A percentile compares a stretch with the other conserved stretches of the same genome.
phyloP scores from a whole-genome alignment of 495 filamentous ascomycete species.

The Aspergillus leporis region DNA sequence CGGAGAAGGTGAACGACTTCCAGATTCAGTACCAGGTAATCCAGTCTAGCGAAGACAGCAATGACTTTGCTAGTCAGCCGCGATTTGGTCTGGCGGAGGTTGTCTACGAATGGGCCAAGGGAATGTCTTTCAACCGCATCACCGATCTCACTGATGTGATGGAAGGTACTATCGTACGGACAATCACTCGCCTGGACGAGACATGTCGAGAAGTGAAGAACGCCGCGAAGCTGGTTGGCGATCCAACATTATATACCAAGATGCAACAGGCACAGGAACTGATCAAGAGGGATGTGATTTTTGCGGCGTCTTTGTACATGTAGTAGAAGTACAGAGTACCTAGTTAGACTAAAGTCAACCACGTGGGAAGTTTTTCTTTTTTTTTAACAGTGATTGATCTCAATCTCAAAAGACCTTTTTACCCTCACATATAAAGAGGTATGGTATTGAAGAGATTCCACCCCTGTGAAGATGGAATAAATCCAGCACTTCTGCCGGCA shows the following conservation, averaged over 20 bases:
- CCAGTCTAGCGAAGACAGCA: slow-evolving; percentile 81
- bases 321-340: slow-evolving; percentile 17
- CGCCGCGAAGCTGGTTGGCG: slow-evolving; percentile 93
- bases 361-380: slow-evolving; percentile 1
- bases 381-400: too few relatives aligned
- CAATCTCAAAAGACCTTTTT: too few relatives aligned
- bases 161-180: slow-evolving; percentile 93
- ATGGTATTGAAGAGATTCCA: background rate
- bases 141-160: slow-evolving; percentile 95
- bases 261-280: slow-evolving; percentile 96
- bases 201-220: slow-evolving; percentile 97
- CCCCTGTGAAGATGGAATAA: too few relatives aligned
- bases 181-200: slow-evolving; percentile 90
- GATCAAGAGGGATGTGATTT: slow-evolving; percentile 94
- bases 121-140: slow-evolving; percentile 98
- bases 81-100: slow-evolving; percentile 95
- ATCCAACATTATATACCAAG: slow-evolving; percentile 88
- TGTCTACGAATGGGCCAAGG: slow-evolving; percentile 96
- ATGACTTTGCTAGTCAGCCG: slow-evolving; percentile 84
- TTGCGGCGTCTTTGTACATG: slow-evolving; percentile 85
- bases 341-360: background rate
- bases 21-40: slow-evolving; percentile 90
- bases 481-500: slow-evolving; percentile 20
- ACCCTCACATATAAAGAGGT: background rate
- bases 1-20: slow-evolving; percentile 84